These are phyloP conservation scores for Melampsora larici-populina DNA, from an alignment of 1,284 basidiomycete species.

Conservation along the genomic window DNA sequence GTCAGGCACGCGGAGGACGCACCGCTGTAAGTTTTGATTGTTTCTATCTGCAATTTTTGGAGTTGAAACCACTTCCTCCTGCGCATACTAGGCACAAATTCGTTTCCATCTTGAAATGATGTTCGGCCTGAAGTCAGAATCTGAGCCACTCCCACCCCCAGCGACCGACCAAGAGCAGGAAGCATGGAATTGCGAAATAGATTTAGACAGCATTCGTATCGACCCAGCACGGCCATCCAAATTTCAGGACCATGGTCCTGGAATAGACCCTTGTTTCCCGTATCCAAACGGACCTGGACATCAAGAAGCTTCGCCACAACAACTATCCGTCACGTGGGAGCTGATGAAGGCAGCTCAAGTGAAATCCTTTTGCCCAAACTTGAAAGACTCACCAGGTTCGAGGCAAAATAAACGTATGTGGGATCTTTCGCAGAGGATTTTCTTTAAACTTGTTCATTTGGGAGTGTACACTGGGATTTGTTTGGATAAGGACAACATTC, in stretches of 20 bases:
- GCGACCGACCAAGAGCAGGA: background rate
- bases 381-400: background rate
- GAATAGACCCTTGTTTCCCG: slow-evolving; percentile 20
- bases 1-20: too few species aligned
- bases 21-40: too few species aligned
- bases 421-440: slow-evolving; percentile 10
- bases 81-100: too few species aligned
- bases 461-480: slow-evolving; percentile 21
- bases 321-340: slow-evolving; percentile 32
- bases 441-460: slow-evolving; percentile 14
- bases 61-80: too few species aligned
- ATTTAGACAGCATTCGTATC: too few species aligned
- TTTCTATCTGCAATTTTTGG: too few species aligned
- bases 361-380: slow-evolving; percentile 26
- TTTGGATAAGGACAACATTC: background rate
- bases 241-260: too few species aligned
- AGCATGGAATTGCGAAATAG: too few species aligned
- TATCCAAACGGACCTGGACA: slow-evolving; percentile 36
- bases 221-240: too few species aligned
- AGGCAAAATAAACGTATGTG: slow-evolving; percentile 9
- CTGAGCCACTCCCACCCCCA: background rate
- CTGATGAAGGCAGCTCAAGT: slow-evolving; percentile 18
- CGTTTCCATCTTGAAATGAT: too few species aligned
- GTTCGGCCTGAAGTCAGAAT: background rate
- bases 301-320: slow-evolving; percentile 5